Base-by-base conservation (phyloP, 2,329 filamentous ascomycete genomes). In the Sclerotinia subarctica region DNA sequence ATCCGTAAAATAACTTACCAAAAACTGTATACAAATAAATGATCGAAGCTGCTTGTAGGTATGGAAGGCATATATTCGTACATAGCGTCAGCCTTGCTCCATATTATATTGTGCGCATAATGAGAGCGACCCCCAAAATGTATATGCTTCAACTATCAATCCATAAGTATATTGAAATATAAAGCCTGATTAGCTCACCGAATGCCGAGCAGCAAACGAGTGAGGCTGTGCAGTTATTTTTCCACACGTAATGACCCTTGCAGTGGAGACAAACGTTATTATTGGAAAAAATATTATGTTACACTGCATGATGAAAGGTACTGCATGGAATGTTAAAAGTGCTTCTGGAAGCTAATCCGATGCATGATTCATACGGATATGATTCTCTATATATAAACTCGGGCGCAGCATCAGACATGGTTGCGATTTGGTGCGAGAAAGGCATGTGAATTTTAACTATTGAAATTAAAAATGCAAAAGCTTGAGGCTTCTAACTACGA, bases 281-380 rank as follows among this genome's bases (percentile, higher is more conserved):
- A 60, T 46, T 60, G 57, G 57, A 32, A 60, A 11, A 47, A 47
- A 47, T 15, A 26, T 35, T 26, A 60, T 47, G 42, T 60, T 47
- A n/a, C 42, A 49, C 13, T 60, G 44, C 57, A 60, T 49, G 19
- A 35, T n/a, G 42, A 32, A 32, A 15, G 32, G 26, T 17, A 47
- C 35, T 13, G 19, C 57, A 32, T 32, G 10, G 21, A n/a, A 47
- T 32, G 15, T 7, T 29, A 4, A 15, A 47, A 13, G 11, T 47
- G 11, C 57, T 60, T 60, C 44, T 60, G 29, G 57, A 60, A 60
- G 44, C 8, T 21, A 38, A 56, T 6, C 38, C 11, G 17, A 21
- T 49, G 44, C 17, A 60, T 59, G 42, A 35, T 49, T 15, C 11
- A 26, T 32, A 44, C 26, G 44, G 26, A 13, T 17, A 29, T 47